Base-by-base conservation (phyloP, 2,329 filamentous ascomycete species). In the Venturia carpophila region DNA sequence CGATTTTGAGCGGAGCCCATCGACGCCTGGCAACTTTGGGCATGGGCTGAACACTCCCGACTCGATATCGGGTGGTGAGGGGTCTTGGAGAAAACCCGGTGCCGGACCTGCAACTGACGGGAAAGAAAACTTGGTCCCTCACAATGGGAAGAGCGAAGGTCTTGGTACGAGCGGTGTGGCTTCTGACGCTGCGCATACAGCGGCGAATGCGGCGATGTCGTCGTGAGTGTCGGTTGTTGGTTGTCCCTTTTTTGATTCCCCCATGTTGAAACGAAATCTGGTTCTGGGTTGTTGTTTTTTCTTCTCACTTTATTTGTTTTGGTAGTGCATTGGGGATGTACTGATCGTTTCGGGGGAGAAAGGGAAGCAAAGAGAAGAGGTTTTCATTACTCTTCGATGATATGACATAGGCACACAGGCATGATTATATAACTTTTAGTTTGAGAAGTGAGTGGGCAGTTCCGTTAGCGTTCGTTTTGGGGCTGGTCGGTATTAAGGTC, bases 1-100 rank as follows among this genome's bases (percentile, higher is more conserved):
- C 71, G 92, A 97, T 73, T 92, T 95, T 70, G 92, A 96, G 65
- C 79, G 75, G 47, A 39, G 34, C 15, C 42, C 34, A 11, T 63
- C 61, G 11, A 39, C 61, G 15, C 34, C 61, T 27, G 43, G 61
- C 27, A 58, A 58, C 17, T 58, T 58, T 11, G 52, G 15, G 19
- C 52, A 58, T 58, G 52, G 52, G 13, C 52, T 37, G 15, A 58
- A 58, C 7, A 58, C 52, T 11, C 52, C 52, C 5, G 52, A 58
- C 30, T 58, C 52, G 27, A 37, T 58, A 9, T 37, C 52, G 19
- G 52, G 52, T 58, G 30, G 17, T 9, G 52, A 58, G 52, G 52
- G 30, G 27, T 37, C 30, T 10, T 58, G 30, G 52, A 58, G 30
- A 13, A 58, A 37, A 4, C 5, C 52, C n/a, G 52, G 52, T 37